Evolutionary conservation across 257 asterid species (phyloP).

Genomic region (Parsonsia alboflavescens): DNA sequence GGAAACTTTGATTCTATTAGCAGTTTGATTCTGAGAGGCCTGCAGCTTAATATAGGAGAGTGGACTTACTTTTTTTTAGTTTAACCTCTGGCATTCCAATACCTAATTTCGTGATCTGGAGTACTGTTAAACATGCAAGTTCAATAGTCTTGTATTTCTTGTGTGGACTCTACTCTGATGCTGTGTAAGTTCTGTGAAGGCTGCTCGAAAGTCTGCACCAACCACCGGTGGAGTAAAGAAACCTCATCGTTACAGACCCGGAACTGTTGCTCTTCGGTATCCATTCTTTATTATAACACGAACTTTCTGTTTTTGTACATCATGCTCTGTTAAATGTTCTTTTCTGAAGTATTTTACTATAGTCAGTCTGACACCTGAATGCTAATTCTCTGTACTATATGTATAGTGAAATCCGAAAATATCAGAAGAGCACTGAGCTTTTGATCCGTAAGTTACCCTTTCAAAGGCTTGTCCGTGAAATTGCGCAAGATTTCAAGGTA

Average conservation of each 20-base stretch:
- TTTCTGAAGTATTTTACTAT: neutral
- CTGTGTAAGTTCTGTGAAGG: constrained; percentile 4
- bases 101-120: neutral
- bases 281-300: neutral
- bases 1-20: neutral
- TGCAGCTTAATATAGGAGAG: neutral
- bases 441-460: constrained; percentile 19
- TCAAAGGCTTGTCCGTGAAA: constrained; percentile 20
- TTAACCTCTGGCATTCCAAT: neutral
- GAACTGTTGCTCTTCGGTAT: constrained; percentile 22
- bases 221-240: constrained; percentile 20
- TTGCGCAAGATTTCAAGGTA: constrained; percentile 24
- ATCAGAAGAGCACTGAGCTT: constrained; percentile 24
- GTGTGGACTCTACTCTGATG: neutral
- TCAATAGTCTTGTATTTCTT: neutral
- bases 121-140: neutral
- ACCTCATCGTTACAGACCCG: constrained; percentile 20
- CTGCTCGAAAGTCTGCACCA: constrained; percentile 22
- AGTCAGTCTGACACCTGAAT: neutral
- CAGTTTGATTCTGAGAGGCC: neutral
- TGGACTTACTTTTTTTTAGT: neutral
- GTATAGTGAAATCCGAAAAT: constrained; percentile 16
- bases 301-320: neutral
- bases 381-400: neutral
- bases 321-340: neutral